phyloP scores from a whole-genome alignment of 2,329 filamentous ascomycete genomes.

The Aspergillus tanneri region DNA sequence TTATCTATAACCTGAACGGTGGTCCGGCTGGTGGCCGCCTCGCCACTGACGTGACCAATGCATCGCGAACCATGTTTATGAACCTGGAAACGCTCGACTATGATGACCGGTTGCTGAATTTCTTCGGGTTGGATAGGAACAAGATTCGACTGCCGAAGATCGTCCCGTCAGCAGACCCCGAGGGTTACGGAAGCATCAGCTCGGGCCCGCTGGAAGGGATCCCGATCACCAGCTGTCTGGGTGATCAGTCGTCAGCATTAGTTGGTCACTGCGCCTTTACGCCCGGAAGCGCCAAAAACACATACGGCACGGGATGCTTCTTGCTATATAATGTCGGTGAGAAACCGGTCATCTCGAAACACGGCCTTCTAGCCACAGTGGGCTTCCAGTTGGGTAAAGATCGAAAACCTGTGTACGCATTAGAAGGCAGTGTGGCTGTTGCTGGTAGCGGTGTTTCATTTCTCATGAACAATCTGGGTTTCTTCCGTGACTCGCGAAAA shows the following conservation, averaged over 20 bases:
- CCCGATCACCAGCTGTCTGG: conserved; percentile 77
- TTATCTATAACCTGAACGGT: conserved; percentile 78
- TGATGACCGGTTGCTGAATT: conserved; percentile 71
- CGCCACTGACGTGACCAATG: conserved; percentile 85
- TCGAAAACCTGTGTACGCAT: conserved; percentile 70
- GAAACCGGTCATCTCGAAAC: conserved; percentile 79
- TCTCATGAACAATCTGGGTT: conserved; percentile 64
- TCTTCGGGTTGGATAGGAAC: conserved; percentile 71
- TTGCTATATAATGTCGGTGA: conserved; percentile 84
- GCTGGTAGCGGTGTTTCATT: conserved; percentile 80
- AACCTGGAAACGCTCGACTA: conserved; percentile 78
- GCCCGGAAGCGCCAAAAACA: conserved; percentile 83
- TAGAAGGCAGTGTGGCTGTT: conserved; percentile 81
- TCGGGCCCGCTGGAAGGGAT: conserved; percentile 66
- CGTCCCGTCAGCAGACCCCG: conserved; percentile 72
- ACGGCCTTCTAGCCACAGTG: conserved; percentile 81
- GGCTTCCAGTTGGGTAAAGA: conserved; percentile 77
- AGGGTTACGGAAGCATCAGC: conserved; percentile 68
- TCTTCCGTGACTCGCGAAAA: conserved; percentile 61
- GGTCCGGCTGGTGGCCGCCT: conserved; percentile 65
- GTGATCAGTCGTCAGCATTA: conserved; percentile 81
- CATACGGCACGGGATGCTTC: conserved; percentile 88
- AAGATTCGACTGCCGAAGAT: conserved; percentile 81
- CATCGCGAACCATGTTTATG: conserved; percentile 92
- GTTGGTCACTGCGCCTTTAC: conserved; percentile 83